Percentiles rank a stretch among this genome's conserved stretches.
These are phyloP conservation scores for Globisporangium polare DNA, from an alignment of 352 stramenopile species.

Conservation along the genomic window DNA sequence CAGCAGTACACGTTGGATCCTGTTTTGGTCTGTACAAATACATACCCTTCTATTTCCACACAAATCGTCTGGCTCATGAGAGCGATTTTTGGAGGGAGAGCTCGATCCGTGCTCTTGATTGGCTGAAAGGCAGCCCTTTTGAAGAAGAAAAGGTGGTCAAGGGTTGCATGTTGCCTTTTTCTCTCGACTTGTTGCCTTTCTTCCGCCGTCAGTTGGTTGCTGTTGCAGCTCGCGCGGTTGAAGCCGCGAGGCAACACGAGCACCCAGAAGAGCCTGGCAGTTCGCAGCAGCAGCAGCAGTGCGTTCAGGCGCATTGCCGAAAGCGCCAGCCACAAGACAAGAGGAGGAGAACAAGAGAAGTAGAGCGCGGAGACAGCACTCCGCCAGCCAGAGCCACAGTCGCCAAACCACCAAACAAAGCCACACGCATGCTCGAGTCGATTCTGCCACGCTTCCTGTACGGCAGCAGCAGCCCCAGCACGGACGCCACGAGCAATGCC, in stretches of 20 bases:
- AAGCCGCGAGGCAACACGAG: not conserved
- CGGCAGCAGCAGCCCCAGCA: not conserved
- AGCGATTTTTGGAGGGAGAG: not conserved
- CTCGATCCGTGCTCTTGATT: not conserved
- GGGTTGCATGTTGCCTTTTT: not conserved
- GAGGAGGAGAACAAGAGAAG: not conserved
- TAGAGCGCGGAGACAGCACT: not conserved
- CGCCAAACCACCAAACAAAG: too few relatives aligned
- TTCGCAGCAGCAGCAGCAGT: too few relatives aligned
- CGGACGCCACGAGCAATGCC: not conserved
- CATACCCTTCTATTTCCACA: not conserved
- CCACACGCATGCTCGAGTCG: conserved; percentile 12
- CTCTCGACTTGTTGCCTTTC: not conserved
- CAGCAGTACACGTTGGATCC: not conserved
- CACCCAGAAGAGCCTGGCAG: too few relatives aligned
- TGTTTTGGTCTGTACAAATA: not conserved
- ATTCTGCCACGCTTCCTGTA: conserved; percentile 10
- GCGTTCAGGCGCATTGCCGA: not conserved
- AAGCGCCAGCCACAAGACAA: not conserved
- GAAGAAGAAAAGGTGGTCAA: not conserved
- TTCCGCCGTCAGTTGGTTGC: not conserved
- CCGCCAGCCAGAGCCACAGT: not conserved
- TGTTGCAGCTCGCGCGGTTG: not conserved
- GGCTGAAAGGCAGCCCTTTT: not conserved
- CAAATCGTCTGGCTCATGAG: too few relatives aligned